phyloP scores from a whole-genome alignment of 306 rosid species.

The Luffa acutangula region DNA sequence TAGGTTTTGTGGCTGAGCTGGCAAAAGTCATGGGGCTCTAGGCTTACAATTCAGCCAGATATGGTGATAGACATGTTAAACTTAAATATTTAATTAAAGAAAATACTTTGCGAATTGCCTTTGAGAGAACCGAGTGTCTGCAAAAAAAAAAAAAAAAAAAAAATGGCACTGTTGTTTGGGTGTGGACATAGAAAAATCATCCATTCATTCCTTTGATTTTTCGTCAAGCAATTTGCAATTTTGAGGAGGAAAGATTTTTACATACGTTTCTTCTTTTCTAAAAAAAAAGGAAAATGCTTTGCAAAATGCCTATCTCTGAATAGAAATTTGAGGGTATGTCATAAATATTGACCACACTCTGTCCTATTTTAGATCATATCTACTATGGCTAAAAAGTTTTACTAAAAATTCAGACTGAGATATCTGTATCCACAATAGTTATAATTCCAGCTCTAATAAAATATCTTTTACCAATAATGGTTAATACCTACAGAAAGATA shows the following conservation, averaged over 20 bases:
- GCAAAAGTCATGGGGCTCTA: neutral
- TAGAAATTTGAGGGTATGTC: neutral
- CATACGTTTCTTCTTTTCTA: neutral
- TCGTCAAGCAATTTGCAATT: neutral
- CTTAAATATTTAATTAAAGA: neutral
- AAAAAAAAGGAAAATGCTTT: neutral
- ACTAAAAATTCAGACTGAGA: neutral
- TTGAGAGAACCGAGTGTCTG: neutral
- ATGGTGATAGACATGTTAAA: neutral
- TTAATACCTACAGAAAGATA: neutral
- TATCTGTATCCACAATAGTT: neutral
- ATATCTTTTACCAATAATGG: neutral
- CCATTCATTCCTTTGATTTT: neutral
- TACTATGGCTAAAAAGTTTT: neutral
- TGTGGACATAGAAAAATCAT: neutral
- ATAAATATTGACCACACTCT: neutral
- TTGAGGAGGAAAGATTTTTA: neutral
- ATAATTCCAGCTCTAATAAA: neutral
- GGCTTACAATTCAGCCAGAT: constrained; percentile 1
- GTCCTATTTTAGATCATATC: neutral
- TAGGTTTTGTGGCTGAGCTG: neutral
- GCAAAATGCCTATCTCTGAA: neutral
- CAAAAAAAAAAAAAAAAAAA: neutral
- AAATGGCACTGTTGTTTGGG: neutral
- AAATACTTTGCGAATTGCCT: neutral